A percentile compares a stretch with the other conserved stretches of the same genome.
phyloP scores from a whole-genome alignment of 2,329 filamentous ascomycete species.

The Blumeria hordei region DNA sequence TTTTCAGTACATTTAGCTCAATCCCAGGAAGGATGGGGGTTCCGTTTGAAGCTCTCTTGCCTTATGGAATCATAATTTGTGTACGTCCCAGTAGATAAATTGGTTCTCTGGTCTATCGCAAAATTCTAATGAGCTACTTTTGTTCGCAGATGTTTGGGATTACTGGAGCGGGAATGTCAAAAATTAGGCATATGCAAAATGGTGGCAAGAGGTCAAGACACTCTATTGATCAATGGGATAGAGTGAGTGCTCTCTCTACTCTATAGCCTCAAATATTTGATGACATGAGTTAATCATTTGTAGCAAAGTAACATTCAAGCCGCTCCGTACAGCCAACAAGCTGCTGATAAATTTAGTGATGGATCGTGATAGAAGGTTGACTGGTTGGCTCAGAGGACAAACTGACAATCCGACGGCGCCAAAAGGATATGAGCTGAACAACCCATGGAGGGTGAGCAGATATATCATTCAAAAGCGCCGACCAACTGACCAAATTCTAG shows the following conservation, averaged over 20 bases:
- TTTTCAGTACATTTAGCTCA: too few species aligned
- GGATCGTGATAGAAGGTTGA: slow-evolving; percentile 19
- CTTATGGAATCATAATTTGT: slow-evolving; percentile 18
- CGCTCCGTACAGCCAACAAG: background rate
- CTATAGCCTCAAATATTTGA: too few species aligned
- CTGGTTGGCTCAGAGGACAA: slow-evolving; percentile 18
- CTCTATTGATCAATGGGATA: slow-evolving; percentile 19
- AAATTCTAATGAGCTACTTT: slow-evolving; percentile 6
- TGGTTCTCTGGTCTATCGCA: background rate
- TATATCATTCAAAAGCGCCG: background rate
- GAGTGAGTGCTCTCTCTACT: slow-evolving; percentile 11
- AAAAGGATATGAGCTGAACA: slow-evolving; percentile 18
- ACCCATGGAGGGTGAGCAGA: slow-evolving; percentile 18
- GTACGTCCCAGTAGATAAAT: slow-evolving; percentile 11
- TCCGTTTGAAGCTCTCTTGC: slow-evolving; percentile 19
- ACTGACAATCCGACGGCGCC: slow-evolving; percentile 17
- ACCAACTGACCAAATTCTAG: slow-evolving; percentile 4
- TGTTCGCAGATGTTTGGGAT: slow-evolving; percentile 18
- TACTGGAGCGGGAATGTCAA: slow-evolving; percentile 17
- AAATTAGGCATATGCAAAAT: slow-evolving; percentile 17
- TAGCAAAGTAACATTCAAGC: slow-evolving; percentile 15
- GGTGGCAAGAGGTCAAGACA: slow-evolving; percentile 18
- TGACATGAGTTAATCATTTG: background rate
- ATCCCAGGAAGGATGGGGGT: slow-evolving; percentile 15
- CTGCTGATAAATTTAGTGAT: slow-evolving; percentile 16